These are phyloP conservation scores for Chlamydomonas schloesseri DNA, from an alignment of 139 green algal species.

Conservation along the genomic window DNA sequence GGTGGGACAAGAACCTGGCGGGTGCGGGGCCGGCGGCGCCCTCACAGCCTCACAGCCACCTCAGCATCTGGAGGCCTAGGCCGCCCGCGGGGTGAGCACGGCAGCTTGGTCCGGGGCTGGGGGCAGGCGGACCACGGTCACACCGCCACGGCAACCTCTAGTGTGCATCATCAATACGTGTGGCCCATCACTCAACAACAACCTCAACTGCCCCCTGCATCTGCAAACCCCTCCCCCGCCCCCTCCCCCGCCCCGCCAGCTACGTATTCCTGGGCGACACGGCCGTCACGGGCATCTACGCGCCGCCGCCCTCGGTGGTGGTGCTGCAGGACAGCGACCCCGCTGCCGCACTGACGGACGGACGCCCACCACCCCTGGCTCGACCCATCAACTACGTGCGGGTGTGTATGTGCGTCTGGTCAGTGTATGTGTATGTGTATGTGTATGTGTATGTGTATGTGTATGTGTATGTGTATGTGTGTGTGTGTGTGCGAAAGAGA, in stretches of 20 bases:
- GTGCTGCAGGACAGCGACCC: conserved; percentile 69
- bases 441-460: too few relatives aligned
- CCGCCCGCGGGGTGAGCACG: conserved; percentile 73
- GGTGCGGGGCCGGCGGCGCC: not conserved
- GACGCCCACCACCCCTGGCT: conserved; percentile 53
- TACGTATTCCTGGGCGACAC: conserved; percentile 82
- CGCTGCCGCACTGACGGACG: conserved; percentile 15
- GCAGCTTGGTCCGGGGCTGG: too few relatives aligned
- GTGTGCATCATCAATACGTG: too few relatives aligned
- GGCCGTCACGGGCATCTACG: conserved; percentile 66
- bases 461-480: too few relatives aligned
- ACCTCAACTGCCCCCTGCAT: too few relatives aligned
- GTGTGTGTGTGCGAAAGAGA: too few relatives aligned
- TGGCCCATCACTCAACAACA: too few relatives aligned
- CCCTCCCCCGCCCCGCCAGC: not conserved
- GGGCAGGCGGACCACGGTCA: too few relatives aligned
- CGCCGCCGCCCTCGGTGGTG: conserved; percentile 66
- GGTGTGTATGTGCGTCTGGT: too few relatives aligned
- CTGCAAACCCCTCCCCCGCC: not conserved
- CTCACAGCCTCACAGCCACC: not conserved
- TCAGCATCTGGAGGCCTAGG: conserved; percentile 69
- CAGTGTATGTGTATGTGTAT: too few relatives aligned
- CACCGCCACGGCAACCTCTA: too few relatives aligned
- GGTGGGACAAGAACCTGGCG: conserved; percentile 75
- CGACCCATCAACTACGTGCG: conserved; percentile 52